Evolutionary conservation across 768 basidiomycete genomes (phyloP), one percentile per base, ranked within the genome.

Genomic region (Tulasnella sp.): DNA sequence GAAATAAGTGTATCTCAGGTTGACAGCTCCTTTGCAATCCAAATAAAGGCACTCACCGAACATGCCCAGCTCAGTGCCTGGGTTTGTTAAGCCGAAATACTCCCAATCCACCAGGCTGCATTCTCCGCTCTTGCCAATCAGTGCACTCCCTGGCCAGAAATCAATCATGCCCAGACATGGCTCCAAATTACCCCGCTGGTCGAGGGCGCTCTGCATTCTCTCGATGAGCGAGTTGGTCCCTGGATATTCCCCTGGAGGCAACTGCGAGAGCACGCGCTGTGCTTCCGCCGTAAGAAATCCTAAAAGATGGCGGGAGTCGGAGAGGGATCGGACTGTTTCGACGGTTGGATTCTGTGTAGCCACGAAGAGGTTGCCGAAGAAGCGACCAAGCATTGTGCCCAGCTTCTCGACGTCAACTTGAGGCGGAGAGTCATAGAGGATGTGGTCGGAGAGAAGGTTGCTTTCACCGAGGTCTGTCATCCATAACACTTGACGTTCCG

Each of bases 71-170:
- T 72, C 72, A 36, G 34, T 39, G 34, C 72, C 49, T 36, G 72
- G 22, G 42, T 36, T 29, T 17, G 72, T 45, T 11, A 49, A n/a
- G 2, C 72, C 72, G 31, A 72, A 72, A 54, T 54, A 49, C 36
- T 72, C 72, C 72, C 72, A 72, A 72, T 72, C 72, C 34, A 72
- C 49, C 22, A 72, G 45, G 25, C 72, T 25, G 49, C 72, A 52
- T 29, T 72, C 34, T 29, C 72, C 72, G 12, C 39, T 12, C 42
- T 45, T 25, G 31, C 25, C 45, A 3, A 72, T 45, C 22, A 72
- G 29, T 3, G 52, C 45, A 19, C 49, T 45, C 22, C 72, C 72
- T 8, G 72, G 25, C 72, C 72, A 72, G 14, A 72, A 37, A 31
- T 72, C 72, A n/a, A 72, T 12, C 39, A 72, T 42, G 29, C 72